These are phyloP conservation scores for Suhomyces pyralidae DNA, from an alignment of 805 yeast genomes.

Conservation along the genomic window DNA sequence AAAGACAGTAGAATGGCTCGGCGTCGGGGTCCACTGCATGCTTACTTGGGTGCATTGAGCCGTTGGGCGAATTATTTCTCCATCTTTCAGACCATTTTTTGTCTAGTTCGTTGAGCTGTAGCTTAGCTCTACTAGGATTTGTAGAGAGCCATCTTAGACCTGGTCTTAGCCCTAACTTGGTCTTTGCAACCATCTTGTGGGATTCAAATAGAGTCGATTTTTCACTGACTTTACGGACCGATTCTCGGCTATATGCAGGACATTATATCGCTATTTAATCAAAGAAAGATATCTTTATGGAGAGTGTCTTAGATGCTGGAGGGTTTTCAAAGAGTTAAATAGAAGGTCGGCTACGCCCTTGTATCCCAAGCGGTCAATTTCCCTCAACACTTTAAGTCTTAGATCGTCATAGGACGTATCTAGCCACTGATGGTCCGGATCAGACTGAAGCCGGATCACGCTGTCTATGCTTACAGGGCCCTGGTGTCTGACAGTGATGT, in stretches of 20 bases:
- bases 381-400: conserved; percentile 42
- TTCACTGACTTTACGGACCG: not conserved
- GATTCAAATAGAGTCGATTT: not conserved
- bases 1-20: conserved; percentile 57
- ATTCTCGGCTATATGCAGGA: not conserved
- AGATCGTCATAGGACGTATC: conserved; percentile 42
- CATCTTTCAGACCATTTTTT: conserved; percentile 53
- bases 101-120: conserved; percentile 35
- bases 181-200: not conserved
- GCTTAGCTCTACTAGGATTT: not conserved
- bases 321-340: conserved; percentile 52
- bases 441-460: conserved; percentile 28
- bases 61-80: conserved; percentile 34
- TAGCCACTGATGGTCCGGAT: conserved; percentile 36
- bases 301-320: conserved; percentile 25
- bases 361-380: conserved; percentile 44
- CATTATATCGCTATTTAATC: not conserved
- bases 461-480: conserved; percentile 52
- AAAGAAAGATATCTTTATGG: not conserved
- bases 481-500: conserved; percentile 39
- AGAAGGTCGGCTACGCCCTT: conserved; percentile 49
- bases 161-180: not conserved
- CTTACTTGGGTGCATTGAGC: conserved; percentile 37
- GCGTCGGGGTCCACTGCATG: conserved; percentile 11
- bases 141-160: not conserved